Evolutionary conservation across 805 yeast species (phyloP).

Genomic region (Candida maltosa): DNA sequence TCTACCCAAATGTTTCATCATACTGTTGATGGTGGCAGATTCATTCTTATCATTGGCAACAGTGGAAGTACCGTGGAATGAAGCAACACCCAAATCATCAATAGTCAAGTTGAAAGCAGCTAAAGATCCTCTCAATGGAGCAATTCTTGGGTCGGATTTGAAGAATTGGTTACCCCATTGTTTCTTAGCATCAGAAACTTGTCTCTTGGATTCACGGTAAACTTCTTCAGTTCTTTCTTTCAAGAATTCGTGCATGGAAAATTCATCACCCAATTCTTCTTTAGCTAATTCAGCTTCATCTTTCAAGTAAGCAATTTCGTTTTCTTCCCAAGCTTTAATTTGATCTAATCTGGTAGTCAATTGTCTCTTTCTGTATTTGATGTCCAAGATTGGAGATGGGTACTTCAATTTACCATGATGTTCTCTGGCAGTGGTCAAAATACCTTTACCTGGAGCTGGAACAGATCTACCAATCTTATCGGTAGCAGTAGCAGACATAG

Average conservation of each 20-base stretch:
- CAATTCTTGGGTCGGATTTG: constrained; percentile 86
- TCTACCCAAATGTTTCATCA: constrained; percentile 96
- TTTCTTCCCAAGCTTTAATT: constrained; percentile 79
- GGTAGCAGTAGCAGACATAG: constrained; percentile 92
- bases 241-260: constrained; percentile 48
- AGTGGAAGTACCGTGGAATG: constrained; percentile 99
- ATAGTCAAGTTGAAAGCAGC: constrained; percentile 90
- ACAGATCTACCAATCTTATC: constrained; percentile 98
- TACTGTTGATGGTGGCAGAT: constrained; percentile 81
- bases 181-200: constrained; percentile 81
- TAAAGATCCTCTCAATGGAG: constrained; percentile 95
- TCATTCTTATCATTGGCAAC: constrained; percentile 99
- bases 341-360: constrained; percentile 73
- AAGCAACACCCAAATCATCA: constrained; percentile 94
- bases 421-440: constrained; percentile 96
- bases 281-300: constrained; percentile 64
- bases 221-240: constrained; percentile 86
- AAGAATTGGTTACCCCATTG: constrained; percentile 96
- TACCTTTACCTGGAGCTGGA: constrained; percentile 99
- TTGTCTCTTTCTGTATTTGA: constrained; percentile 92
- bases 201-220: constrained; percentile 77
- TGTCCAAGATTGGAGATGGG: constrained; percentile 77
- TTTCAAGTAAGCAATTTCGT: constrained; percentile 66
- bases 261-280: constrained; percentile 50
- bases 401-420: constrained; percentile 76